A percentile compares a stretch with the other conserved stretches of the same genome.
Conservation (phyloP, 257 asterid genomes). For the Lycium barbarum region DNA sequence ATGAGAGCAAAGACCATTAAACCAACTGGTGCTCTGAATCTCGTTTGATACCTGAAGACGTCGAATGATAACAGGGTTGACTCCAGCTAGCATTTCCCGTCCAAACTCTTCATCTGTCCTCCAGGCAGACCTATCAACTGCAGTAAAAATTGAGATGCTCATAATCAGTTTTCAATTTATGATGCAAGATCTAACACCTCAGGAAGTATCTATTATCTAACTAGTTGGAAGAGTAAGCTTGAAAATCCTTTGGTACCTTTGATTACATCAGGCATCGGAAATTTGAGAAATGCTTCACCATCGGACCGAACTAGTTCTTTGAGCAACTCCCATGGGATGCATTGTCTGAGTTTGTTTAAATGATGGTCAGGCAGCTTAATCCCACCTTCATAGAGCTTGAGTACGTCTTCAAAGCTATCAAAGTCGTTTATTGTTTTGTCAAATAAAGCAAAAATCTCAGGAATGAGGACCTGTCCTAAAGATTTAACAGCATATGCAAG, state of each 20-base stretch:
- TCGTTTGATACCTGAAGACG: conserved; percentile 59
- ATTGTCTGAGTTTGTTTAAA: conserved; percentile 46
- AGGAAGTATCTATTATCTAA: not conserved
- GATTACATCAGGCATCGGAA: conserved; percentile 84
- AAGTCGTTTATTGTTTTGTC: conserved; percentile 90
- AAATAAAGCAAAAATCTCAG: conserved; percentile 65
- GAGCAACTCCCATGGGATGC: conserved; percentile 73
- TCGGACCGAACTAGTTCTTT: conserved; percentile 71
- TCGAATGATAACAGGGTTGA: conserved; percentile 77
- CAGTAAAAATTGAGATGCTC: not conserved
- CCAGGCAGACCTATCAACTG: conserved; percentile 90
- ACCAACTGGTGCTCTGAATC: not conserved
- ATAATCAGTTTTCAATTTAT: conserved; percentile 1
- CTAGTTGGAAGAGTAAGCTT: not conserved
- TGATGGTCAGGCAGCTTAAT: conserved; percentile 55
- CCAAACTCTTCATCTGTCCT: conserved; percentile 95
- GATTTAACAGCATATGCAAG: conserved; percentile 79
- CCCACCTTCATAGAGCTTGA: conserved; percentile 67
- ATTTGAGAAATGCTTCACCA: conserved; percentile 64
- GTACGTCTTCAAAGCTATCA: conserved; percentile 74
- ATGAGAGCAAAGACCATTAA: not conserved
- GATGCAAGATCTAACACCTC: not conserved
- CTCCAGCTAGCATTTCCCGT: conserved; percentile 96
- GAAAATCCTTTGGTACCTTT: conserved; percentile 52
- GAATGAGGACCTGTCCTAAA: conserved; percentile 68